Evolutionary conservation across 768 basidiomycete genomes (phyloP), one percentile per base, ranked within the genome.

Genomic region (Mycena amicta): DNA sequence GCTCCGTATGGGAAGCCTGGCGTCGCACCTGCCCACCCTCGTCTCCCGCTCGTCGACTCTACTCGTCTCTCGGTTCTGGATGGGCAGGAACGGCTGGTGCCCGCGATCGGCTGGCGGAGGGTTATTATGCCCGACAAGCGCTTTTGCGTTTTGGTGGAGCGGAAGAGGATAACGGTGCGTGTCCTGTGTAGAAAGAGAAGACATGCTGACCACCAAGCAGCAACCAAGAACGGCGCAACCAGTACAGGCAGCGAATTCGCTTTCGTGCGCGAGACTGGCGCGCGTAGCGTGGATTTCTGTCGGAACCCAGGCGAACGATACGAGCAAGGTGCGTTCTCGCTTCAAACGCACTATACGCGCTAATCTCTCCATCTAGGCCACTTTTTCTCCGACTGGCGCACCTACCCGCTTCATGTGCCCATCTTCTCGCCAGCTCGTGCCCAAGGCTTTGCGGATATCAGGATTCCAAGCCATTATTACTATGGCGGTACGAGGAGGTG

Each of bases 301-400:
- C 67, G 75, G 29, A 77, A 84, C 30, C 94, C 96, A 0, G 89
- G 92, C 75, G 87, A 90, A 20, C 94, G 89, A 64, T 87, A 90
- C 67, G 81, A 82, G 27, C 97, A 98, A 47, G 58, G 61, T 56
- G 26, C 1, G 60, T 53, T 1, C 13, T 41, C 25, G 20, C 20
- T 41, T 8, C 22, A 2, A 25, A 25, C 33, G 11, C 23, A 2
- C 41, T 15, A n/a, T n/a, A n/a, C n/a, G n/a, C n/a, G 29, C 22
- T 4, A 52, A 28, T 6, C 18, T 15, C 27, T 20, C 49, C 5
- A 23, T 13, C 2, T 52, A 69, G 95, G 95, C 12, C 95, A 94
- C 73, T 98, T 97, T 74, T 98, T 97, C 83, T 93, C 92, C 18
- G 96, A 99, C 72, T 97, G 93, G 92, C 80, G 95, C 22, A 90